A percentile compares a stretch with the other conserved stretches of the same genome.
Conservation (phyloP, 257 asterid genomes). For the Jacaranda mimosifolia region DNA sequence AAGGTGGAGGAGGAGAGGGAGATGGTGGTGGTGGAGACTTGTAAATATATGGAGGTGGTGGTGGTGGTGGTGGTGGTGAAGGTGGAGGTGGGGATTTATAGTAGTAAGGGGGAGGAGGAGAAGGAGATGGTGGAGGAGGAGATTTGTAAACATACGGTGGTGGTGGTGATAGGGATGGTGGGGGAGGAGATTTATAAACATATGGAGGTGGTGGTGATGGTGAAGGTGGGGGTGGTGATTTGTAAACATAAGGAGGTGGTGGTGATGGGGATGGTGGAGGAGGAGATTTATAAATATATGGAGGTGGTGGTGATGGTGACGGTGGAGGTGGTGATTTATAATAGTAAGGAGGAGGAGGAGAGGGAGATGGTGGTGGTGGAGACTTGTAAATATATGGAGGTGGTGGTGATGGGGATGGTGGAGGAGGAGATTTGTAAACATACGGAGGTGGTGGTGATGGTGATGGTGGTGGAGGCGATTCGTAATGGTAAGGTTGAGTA, state of each 20-base stretch:
- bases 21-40: background rate
- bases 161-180: background rate
- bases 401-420: background rate
- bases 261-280: background rate
- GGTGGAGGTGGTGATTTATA: background rate
- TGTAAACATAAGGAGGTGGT: background rate
- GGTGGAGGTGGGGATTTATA: background rate
- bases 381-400: background rate
- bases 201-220: background rate
- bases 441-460: background rate
- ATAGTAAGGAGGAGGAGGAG: background rate
- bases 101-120: slow-evolving; percentile 2
- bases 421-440: background rate
- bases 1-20: background rate
- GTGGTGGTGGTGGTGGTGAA: background rate
- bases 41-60: background rate
- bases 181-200: background rate
- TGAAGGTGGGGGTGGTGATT: background rate
- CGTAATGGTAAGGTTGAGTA: background rate
- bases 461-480: background rate
- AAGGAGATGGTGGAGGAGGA: background rate
- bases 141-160: background rate
- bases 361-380: background rate
- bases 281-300: background rate
- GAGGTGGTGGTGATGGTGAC: background rate